Base-by-base conservation (phyloP, 2,329 filamentous ascomycete species). In the Fusarium abutilonis region DNA sequence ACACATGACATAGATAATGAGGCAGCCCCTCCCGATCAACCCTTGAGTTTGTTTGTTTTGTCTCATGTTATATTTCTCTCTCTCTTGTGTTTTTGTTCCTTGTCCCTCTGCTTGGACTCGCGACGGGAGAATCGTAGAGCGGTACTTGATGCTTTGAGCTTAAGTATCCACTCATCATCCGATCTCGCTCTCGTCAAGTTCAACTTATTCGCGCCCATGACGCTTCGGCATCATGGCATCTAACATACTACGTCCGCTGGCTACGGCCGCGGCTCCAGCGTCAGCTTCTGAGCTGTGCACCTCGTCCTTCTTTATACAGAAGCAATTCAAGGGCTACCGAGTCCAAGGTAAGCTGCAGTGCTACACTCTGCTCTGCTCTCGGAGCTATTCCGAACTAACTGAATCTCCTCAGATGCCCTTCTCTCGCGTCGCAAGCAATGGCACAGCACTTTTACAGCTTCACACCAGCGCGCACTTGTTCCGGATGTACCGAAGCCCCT, bases 361-460 rank as follows among this genome's bases (percentile, higher is more conserved):
- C n/a, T n/a, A n/a, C 8, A 21, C 49, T 11, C 41, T 29, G 29
- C 32, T 28, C 38, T 32, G 32, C 31, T 26, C 2, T 11, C 6
- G 11, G 36, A 59, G 47, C 44, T 50, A 19, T 17, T 3, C 39
- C 26, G 38, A 51, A 45, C 56, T 68, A 49, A 68, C 42, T 14
- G 15, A 4, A 48, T 9, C 26, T 38, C 4, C 17, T 9, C 17
- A 58, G 59, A 56, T 42, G 21, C 52, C 9, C 48, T 69, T 26
- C 56, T 64, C 28, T 57, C 65, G 31, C 72, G 72, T 36, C 74
- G 74, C 38, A 68, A 61, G 48, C 73, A 77, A 61, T 80, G 78
- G 78, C 75, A 79, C 60, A 75, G 71, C 61, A 76, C 76, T 17
- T 52, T 69, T 17, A 60, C 67, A 23, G 63, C 71, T 29, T 56